A percentile compares a stretch with the other conserved stretches of the same genome.
phyloP scores from a whole-genome alignment of 2,329 filamentous ascomycete genomes.

The Cercospora zeina region DNA sequence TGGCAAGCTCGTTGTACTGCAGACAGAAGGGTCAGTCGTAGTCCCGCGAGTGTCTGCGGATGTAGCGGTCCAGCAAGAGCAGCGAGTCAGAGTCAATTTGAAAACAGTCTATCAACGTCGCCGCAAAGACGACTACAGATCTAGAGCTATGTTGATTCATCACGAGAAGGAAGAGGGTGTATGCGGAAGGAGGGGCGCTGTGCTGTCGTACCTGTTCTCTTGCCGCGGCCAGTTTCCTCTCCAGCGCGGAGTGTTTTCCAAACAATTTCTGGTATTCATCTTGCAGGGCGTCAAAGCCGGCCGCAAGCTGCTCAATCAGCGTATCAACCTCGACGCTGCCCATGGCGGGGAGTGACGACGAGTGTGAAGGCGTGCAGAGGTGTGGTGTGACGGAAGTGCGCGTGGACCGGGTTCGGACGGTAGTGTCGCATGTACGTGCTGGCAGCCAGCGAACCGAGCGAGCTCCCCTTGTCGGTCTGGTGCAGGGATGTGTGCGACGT shows the following conservation, averaged over 20 bases:
- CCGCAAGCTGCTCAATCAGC: conserved; percentile 45
- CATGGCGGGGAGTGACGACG: conserved; percentile 15
- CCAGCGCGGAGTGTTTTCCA: conserved; percentile 48
- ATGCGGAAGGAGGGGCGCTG: conserved; percentile 10
- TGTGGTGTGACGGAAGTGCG: conserved; percentile 7
- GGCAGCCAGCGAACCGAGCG: conserved; percentile 3
- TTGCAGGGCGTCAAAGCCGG: conserved; percentile 51
- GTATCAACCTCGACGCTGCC: conserved; percentile 24
- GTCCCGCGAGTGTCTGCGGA: neutral
- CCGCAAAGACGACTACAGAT: conserved; percentile 49
- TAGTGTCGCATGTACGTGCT: neutral
- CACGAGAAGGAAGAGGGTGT: conserved; percentile 26
- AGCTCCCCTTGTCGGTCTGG: conserved; percentile 1
- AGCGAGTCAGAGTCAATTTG: conserved; percentile 46
- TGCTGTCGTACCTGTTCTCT: conserved; percentile 51
- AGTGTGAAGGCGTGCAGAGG: neutral
- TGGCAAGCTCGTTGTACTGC: conserved; percentile 41
- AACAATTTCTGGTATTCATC: conserved; percentile 51
- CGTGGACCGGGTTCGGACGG: neutral
- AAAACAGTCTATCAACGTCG: conserved; percentile 48
- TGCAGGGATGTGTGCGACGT: neutral
- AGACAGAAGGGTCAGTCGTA: conserved; percentile 22
- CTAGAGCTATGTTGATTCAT: conserved; percentile 54
- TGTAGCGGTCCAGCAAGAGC: conserved; percentile 6
- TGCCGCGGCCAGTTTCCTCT: conserved; percentile 50